Evolutionary conservation across 2,329 filamentous ascomycete species (phyloP), one percentile per base, ranked within the genome.

Genomic region (Emydomyces testavorans): DNA sequence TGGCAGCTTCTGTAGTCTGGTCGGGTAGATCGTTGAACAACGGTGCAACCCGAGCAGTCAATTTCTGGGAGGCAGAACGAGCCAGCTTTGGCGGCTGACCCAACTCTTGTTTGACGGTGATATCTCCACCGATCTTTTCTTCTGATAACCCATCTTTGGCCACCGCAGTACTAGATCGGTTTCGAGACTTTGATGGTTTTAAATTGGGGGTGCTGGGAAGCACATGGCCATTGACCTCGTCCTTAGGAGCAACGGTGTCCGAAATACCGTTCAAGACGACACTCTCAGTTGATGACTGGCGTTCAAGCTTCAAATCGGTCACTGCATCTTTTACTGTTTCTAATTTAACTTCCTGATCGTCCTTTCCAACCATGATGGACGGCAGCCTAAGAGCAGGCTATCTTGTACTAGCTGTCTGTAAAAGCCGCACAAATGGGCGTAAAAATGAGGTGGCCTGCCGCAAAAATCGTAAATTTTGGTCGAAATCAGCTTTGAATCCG

Each of bases 1-100:
- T 70, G 56, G 77, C 81, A 3, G 92, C 85, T 57, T 92, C 85
- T 29, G 72, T 68, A 2, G 87, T 94, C 55, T 79, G 80, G 65
- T 95, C 83, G 32, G 85, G 82, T 24, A 90, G 71, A 64, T 94
- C 75, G 58, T 74, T 66, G 64, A 84, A 94, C 8, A 94, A 71
- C 46, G 72, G 73, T 45, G 80, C 74, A 49, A 80, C 74, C 49
- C 79, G 77, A 52, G 75, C 67, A 50, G 77, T 66, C 42, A 80
- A 65, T 64, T 85, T 94, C 56, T 85, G 79, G 16, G 84, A 83
- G 31, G 78, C 70, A 60, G 83, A 86, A 58, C 87, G 82, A 55
- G 81, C 75, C 50, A 84, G 70, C 66, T 85, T 92, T 38, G 82
- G 77, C 34, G 78, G 75, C 59, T 83, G 79, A 18, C 77, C 77